Evolutionary conservation across 2,329 filamentous ascomycete genomes (phyloP), one percentile per base, ranked within the genome.

Genomic region (Alternaria atra): DNA sequence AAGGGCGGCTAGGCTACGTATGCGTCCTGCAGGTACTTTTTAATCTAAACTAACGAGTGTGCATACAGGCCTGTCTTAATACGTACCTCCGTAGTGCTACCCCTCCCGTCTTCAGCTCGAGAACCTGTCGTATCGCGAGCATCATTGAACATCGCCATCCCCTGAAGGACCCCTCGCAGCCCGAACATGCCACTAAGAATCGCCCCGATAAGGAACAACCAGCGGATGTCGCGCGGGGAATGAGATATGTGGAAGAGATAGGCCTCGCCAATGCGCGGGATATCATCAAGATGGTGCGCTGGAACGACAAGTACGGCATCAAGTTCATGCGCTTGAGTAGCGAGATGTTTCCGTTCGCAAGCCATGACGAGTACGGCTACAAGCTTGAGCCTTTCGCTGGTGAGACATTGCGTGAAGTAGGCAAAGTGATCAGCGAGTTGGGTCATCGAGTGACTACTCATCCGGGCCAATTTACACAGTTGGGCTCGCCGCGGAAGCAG

Each of bases 271-370:
- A 98, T 77, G 91, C 91, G 1, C 85, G 87, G 40, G 94, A 98
- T 70, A 87, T 97, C 32, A 81, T 86, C 58, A 97, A 96, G 78
- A 92, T 97, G 87, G 73, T 97, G 8, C 86, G 88, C 1, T 98
- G 94, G 94, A 97, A 98, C 73, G 90, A 96, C 66, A 91, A 88
- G 68, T 97, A 94, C 66, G 90, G 90, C 39, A 98, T 98, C 79
- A 94, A 89, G 68, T 97, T 98, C 77, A 88, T 98, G 87, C 88
- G 94, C 1, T 83, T 98, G 20, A 97, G 92, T 68, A 97, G 92
- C 55, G 94, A 97, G 70, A 97, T 97, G 91, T 98, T 98, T 66
- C 94, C 94, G 0, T 97, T 97, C 76, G 94, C 94, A 2, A 96
- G 92, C 66, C 94, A 98, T 72, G 85, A 87, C 25, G 90, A 92